A percentile compares a stretch with the other conserved stretches of the same genome.
These are phyloP conservation scores for Colletotrichum brevisporum DNA, from an alignment of 2,329 filamentous ascomycete species.

Conservation along the genomic window DNA sequence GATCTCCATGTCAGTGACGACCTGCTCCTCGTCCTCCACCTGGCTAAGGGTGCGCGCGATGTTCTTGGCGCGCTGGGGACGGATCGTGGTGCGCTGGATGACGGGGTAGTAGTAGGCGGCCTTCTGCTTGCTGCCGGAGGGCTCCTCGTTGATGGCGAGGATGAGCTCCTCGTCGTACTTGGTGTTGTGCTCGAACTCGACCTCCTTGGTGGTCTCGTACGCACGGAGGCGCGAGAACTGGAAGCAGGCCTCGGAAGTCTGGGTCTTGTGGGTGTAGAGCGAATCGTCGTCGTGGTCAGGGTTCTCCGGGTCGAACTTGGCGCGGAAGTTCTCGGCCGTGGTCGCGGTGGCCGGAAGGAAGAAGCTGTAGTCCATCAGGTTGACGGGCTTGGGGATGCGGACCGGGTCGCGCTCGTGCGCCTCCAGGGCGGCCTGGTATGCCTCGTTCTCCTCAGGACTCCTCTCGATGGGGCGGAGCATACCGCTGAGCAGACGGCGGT, in stretches of 20 bases:
- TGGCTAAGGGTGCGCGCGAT: conserved; percentile 68
- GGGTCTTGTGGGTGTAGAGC: conserved; percentile 68
- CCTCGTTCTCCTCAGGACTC: conserved; percentile 67
- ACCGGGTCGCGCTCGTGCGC: conserved; percentile 70
- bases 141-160: conserved; percentile 69
- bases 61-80: conserved; percentile 75
- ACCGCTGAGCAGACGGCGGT: conserved; percentile 72
- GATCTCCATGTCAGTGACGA: conserved; percentile 70
- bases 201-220: conserved; percentile 75
- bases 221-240: conserved; percentile 73
- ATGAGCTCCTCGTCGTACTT: conserved; percentile 77
- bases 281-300: conserved; percentile 66
- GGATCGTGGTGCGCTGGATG: conserved; percentile 74
- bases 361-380: conserved; percentile 76
- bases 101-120: conserved; percentile 78
- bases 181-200: conserved; percentile 67
- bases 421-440: conserved; percentile 64
- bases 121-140: conserved; percentile 60
- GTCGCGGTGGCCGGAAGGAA: conserved; percentile 68
- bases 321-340: conserved; percentile 69
- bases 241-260: conserved; percentile 65
- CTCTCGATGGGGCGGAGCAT: conserved; percentile 73
- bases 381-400: conserved; percentile 68
- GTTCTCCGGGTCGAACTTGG: conserved; percentile 72
- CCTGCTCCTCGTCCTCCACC: conserved; percentile 62